Base-by-base conservation (phyloP, 2,329 filamentous ascomycete genomes). In the Fusarium chuoi region DNA sequence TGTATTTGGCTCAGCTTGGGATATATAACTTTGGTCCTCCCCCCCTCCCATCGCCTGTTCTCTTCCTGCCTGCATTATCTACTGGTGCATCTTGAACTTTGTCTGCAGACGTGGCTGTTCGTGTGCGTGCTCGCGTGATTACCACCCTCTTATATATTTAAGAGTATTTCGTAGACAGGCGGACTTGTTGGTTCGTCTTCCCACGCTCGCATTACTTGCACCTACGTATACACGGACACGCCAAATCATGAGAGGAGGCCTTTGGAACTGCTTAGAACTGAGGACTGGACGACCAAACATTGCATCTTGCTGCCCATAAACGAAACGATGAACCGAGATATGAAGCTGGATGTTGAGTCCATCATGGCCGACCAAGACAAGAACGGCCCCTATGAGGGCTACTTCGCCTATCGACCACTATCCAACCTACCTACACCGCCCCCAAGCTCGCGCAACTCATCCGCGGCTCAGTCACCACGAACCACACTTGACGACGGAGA, bases 351-450 rank as follows among this genome's bases (percentile, higher is more conserved):
- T 51, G 28, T 59, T 54, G 65, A 69, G 28, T 22, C 58, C 46
- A 57, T 61, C 56, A 68, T 66, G 67, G 49, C 61, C 55, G 67
- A 68, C 63, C 64, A 72, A 59, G 67, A 71, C 65, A 73, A 61
- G 56, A 63, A 65, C 64, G 67, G 66, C 71, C 68, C 66, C 35
- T 70, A 64, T 57, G 85, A 87, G 63, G 85, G 85, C 71, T 89
- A 89, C 81, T 90, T 91, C 77, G 91, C 90, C 73, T 93, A 92
- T 81, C 87, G 89, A 54, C 91, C 91, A 15, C 85, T 93, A 58
- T 92, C 90, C 36, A 91, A 90, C 80, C 86, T 93, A 28, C 91
- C 91, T 28, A 93, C 91, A 59, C 91, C 91, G 71, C 91, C 91
- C 49, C 87, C 87, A 17, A 91, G 89, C 49, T 87, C 86, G 61